Base-by-base conservation (phyloP, 2,329 filamentous ascomycete species). In the Echinosphaeria canescens region DNA sequence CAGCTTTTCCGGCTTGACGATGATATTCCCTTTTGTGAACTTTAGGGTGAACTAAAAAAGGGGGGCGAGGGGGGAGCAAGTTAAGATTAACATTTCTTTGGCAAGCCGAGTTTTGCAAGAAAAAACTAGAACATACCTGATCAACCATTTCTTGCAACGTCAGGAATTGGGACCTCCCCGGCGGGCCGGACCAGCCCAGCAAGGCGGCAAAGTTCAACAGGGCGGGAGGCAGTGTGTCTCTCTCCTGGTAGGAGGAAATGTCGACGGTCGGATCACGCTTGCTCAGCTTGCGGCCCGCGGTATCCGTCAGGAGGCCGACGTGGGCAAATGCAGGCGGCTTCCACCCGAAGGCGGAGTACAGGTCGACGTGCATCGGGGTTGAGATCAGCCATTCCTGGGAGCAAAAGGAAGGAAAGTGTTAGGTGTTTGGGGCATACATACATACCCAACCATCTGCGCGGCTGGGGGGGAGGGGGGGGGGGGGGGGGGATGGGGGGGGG, bases 311-410 rank as follows among this genome's bases (percentile, higher is more conserved):
- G 2, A 88, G 57, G 5, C 76, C 75, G 11, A 85, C 70, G 41
- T 88, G 79, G n/a, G 70, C 75, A 46, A 81, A 88, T n/a, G 53
- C 48, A 0, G 79, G 79, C 2, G 70, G 58, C 15, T 59, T 43
- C 79, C 79, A 88, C 5, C 66, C 61, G 41, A 88, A 76, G 3
- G 75, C 76, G 26, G 75, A 50, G 43, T 88, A 88, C n/a, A 88
- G 46, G 23, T 62, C 56, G 23, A 67, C 46, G 38, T 73, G 67
- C 33, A 62, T 78, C 1, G 84, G 82, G 0, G 88, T 95, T 1
- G 84, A 92, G 18, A 85, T 69, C 51, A 98, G 75, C 88, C 88
- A 98, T 62, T 98, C 88, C 60, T 78, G 29, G 17, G 14, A 16
- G n/a, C n/a, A n/a, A n/a, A n/a, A n/a, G n/a, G n/a, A n/a, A n/a